Evolutionary conservation across 2,329 filamentous ascomycete species (phyloP).

Genomic region (Cladophialophora yegresii): DNA sequence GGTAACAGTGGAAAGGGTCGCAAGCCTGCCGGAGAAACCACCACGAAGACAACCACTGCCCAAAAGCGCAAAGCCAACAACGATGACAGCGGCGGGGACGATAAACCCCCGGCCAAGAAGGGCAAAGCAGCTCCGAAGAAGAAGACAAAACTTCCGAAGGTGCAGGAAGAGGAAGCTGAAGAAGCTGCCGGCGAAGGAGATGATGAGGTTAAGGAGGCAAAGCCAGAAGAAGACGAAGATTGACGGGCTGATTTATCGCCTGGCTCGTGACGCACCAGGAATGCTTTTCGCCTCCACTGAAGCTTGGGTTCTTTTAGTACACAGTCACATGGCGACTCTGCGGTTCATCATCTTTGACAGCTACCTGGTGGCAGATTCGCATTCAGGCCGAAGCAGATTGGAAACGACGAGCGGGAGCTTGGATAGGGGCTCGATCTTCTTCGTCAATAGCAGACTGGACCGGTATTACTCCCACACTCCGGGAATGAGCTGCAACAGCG

Average conservation of each 20-base stretch:
- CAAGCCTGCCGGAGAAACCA: background rate
- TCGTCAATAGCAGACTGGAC: background rate
- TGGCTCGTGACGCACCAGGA: background rate
- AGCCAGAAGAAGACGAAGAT: background rate
- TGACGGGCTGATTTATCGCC: background rate
- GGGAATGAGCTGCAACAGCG: background rate
- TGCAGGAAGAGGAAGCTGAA: conserved; percentile 7
- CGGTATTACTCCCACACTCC: background rate
- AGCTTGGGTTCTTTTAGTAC: background rate
- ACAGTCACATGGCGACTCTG: too few species aligned
- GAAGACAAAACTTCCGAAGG: conserved; percentile 1
- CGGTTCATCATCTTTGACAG: too few species aligned
- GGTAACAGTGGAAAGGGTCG: conserved; percentile 14
- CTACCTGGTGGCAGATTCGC: too few species aligned
- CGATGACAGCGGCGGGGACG: conserved; percentile 1
- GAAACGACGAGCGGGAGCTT: background rate
- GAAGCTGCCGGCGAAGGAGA: background rate
- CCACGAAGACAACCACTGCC: background rate
- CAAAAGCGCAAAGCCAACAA: conserved; percentile 8
- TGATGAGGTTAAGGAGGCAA: background rate
- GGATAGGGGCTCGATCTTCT: background rate
- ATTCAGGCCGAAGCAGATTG: background rate
- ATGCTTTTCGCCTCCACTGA: background rate
- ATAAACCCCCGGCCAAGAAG: conserved; percentile 16
- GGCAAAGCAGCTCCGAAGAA: conserved; percentile 11